These are phyloP conservation scores for Lactifluus volemus DNA, from an alignment of 768 basidiomycete genomes.

Conservation along the genomic window DNA sequence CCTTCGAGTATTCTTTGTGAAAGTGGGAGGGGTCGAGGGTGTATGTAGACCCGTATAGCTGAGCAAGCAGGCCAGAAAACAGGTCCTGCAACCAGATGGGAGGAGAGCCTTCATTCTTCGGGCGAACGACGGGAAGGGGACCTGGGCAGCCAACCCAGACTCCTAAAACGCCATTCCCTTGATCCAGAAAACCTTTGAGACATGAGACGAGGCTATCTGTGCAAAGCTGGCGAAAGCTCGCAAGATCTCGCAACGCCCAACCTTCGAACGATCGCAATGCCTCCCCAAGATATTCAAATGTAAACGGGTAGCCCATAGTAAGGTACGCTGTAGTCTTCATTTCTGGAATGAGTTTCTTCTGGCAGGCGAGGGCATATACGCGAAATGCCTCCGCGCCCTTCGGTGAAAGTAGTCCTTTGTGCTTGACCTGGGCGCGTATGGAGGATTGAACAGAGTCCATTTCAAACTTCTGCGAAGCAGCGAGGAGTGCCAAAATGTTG, in stretches of 20 bases:
- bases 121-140: background rate
- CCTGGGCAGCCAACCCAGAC: background rate
- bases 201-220: background rate
- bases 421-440: background rate
- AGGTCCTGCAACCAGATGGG: background rate
- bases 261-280: background rate
- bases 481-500: background rate
- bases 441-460: background rate
- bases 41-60: background rate
- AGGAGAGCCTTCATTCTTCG: background rate
- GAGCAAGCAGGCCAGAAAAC: background rate
- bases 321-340: background rate
- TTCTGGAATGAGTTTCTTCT: background rate
- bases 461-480: conserved; percentile 4
- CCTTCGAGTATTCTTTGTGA: background rate
- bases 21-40: background rate
- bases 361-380: background rate
- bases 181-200: background rate
- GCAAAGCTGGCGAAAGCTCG: background rate
- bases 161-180: background rate
- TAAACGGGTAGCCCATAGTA: background rate
- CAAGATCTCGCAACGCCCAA: background rate
- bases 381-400: background rate
- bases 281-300: background rate
- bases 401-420: background rate